Evolutionary conservation across 2,329 filamentous ascomycete species (phyloP).

Genomic region (Akanthomyces uredinophilus): DNA sequence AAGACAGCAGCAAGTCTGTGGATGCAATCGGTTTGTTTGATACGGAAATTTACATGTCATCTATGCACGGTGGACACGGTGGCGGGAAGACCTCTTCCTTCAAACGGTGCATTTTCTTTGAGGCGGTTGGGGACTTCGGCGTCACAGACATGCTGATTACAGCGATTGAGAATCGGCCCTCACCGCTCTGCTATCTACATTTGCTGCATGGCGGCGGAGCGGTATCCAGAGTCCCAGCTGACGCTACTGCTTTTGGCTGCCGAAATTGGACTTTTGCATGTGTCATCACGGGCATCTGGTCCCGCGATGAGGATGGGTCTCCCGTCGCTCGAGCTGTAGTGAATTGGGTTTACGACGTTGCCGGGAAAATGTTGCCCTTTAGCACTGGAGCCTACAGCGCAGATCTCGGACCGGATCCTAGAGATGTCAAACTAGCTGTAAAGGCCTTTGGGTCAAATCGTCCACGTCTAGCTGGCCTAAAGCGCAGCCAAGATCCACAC

Average conservation of each 20-base stretch:
- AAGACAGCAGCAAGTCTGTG: constrained; percentile 25
- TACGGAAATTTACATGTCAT: constrained; percentile 55
- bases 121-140: constrained; percentile 33
- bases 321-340: constrained; percentile 33
- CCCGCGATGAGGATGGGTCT: constrained; percentile 45
- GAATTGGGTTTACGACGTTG: constrained; percentile 54
- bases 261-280: constrained; percentile 61
- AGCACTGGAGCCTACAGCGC: constrained; percentile 52
- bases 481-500: constrained; percentile 42
- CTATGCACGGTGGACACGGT: constrained; percentile 54
- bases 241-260: constrained; percentile 55
- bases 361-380: constrained; percentile 39
- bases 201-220: constrained; percentile 55
- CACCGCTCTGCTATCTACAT: constrained; percentile 55
- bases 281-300: constrained; percentile 59
- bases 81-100: constrained; percentile 58
- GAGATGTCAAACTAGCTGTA: constrained; percentile 46
- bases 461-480: constrained; percentile 45
- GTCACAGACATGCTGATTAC: constrained; percentile 34
- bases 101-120: constrained; percentile 58
- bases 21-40: constrained; percentile 51
- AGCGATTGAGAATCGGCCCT: constrained; percentile 45
- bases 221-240: constrained; percentile 36
- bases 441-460: constrained; percentile 54
- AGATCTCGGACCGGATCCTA: constrained; percentile 58